Percentiles rank a stretch among this genome's conserved stretches.
Conservation (phyloP, 208 protist genomes). For the Angomonas deanei region DNA sequence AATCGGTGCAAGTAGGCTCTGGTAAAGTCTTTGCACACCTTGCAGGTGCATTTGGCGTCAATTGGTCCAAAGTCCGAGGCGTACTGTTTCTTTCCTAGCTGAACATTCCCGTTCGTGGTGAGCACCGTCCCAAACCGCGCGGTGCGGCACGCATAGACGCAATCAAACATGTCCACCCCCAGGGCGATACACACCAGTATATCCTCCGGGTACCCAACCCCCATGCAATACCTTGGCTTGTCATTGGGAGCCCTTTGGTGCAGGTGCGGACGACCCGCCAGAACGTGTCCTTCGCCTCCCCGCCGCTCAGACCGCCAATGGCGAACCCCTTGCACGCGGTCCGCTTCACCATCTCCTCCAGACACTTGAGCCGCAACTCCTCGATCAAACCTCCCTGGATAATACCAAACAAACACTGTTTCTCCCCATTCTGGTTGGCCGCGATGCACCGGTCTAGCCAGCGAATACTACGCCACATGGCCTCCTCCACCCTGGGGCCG, state of each 20-base stretch:
- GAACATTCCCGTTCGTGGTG: constrained; percentile 77
- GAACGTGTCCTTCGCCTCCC: constrained; percentile 97
- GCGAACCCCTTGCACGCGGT: constrained; percentile 95
- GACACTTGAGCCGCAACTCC: constrained; percentile 84
- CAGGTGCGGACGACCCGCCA: constrained; percentile 93
- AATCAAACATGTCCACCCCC: constrained; percentile 99
- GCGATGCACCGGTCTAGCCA: constrained; percentile 98
- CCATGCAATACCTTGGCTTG: constrained; percentile 98
- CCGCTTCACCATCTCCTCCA: constrained; percentile 91
- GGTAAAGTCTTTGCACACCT: constrained; percentile 90
- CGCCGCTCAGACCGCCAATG: constrained; percentile 98
- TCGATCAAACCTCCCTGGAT: constrained; percentile 96
- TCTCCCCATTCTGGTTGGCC: constrained; percentile 88
- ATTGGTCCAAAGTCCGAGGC: constrained; percentile 71
- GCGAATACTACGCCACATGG: constrained; percentile 92
- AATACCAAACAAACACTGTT: constrained; percentile 99
- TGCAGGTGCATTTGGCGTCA: constrained; percentile 89
- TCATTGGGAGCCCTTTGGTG: constrained; percentile 84
- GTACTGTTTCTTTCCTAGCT: constrained; percentile 69
- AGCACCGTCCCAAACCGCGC: constrained; percentile 95
- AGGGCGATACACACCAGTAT: constrained; percentile 97
- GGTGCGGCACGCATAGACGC: constrained; percentile 98
- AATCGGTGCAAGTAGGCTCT: constrained; percentile 92
- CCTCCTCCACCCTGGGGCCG: constrained; percentile 93
- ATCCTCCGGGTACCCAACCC: constrained; percentile 98